Conservation (phyloP, 1,139 yeast genomes). For the Nakaseomyces uthaithaninus region DNA sequence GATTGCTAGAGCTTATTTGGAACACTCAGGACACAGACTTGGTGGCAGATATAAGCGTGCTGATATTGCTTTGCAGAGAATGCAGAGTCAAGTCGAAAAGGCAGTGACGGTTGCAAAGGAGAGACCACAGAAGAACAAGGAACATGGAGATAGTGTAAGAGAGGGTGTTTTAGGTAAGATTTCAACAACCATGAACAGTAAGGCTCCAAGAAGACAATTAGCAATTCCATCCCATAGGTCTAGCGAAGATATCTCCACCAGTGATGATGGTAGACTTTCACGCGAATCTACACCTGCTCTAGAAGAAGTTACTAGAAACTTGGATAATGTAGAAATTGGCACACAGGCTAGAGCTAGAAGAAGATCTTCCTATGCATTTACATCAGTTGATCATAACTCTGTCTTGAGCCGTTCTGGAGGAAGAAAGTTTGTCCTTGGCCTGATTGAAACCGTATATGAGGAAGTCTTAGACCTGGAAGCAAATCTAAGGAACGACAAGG, state of each 20-base stretch:
- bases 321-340: conserved; percentile 29
- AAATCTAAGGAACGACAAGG: conserved; percentile 59
- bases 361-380: conserved; percentile 31
- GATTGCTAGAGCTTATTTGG: conserved; percentile 91
- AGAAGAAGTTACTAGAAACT: conserved; percentile 50
- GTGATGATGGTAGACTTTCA: conserved; percentile 20
- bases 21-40: conserved; percentile 84
- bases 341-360: conserved; percentile 29
- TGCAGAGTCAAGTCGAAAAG: conserved; percentile 97
- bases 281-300: conserved; percentile 55
- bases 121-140: conserved; percentile 56
- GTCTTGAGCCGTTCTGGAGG: conserved; percentile 34
- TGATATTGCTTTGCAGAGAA: conserved; percentile 91
- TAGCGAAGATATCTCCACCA: conserved; percentile 29
- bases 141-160: conserved; percentile 45
- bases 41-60: conserved; percentile 85
- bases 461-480: conserved; percentile 77
- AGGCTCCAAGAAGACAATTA: conserved; percentile 82
- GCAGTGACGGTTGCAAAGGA: conserved; percentile 95
- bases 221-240: conserved; percentile 53
- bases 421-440: conserved; percentile 35
- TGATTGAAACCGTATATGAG: conserved; percentile 70
- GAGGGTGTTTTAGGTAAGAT: conserved; percentile 92
- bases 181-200: conserved; percentile 62
- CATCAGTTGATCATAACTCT: conserved; percentile 29